phyloP scores from a whole-genome alignment of 441 rosid genomes.

The Pelargonium citronellum region DNA sequence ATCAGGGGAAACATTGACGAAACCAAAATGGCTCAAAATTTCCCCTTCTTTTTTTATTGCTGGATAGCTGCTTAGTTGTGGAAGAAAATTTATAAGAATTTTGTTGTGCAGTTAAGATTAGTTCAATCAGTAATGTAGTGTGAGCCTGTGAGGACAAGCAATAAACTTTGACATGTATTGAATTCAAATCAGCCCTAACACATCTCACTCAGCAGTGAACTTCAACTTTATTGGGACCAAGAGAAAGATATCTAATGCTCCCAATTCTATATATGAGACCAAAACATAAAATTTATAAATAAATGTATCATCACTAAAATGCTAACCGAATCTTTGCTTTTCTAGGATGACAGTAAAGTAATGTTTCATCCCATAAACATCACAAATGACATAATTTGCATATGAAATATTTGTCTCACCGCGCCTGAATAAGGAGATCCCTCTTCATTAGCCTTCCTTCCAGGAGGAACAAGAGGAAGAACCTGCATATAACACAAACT shows the following conservation, averaged over 20 bases:
- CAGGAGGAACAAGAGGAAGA: constrained; percentile 94
- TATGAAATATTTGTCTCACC: constrained; percentile 35
- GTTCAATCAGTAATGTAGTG: not conserved
- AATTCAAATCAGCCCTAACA: not conserved
- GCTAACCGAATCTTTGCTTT: not conserved
- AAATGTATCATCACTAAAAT: no score
- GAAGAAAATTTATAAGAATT: no score
- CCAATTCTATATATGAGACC: not conserved
- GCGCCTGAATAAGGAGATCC: constrained; percentile 92
- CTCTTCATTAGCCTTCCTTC: constrained; percentile 43
- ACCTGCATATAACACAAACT: constrained; percentile 42
- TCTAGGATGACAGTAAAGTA: not conserved
- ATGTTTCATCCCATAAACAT: not conserved
- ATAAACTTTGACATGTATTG: not conserved
- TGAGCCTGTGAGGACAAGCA: no score
- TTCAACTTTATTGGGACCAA: constrained; percentile 4
- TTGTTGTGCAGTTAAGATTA: not conserved
- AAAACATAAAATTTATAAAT: not conserved
- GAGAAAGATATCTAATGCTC: not conserved
- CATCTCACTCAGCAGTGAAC: not conserved
- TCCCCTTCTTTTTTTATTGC: no score
- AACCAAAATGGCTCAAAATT: no score
- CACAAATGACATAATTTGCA: not conserved
- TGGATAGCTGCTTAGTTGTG: no score
- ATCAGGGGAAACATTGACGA: no score